phyloP scores from a whole-genome alignment of 495 filamentous ascomycete species.

The Penicillium riverlandense region DNA sequence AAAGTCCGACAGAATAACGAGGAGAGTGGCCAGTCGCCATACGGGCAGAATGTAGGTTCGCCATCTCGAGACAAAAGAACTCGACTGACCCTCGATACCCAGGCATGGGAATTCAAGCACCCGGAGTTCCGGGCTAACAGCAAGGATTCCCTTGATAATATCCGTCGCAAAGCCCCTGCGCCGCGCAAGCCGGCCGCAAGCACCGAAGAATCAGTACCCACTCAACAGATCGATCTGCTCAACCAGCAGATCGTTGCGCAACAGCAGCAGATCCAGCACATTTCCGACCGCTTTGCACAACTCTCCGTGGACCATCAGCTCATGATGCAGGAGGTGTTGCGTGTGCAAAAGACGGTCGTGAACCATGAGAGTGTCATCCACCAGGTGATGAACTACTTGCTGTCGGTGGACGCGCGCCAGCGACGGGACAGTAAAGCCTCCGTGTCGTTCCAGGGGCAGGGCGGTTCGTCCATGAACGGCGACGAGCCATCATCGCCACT shows the following conservation, averaged over 20 bases:
- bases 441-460: conserved; percentile 38
- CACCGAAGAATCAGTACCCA: conserved; percentile 67
- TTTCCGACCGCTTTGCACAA: conserved; percentile 80
- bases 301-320: conserved; percentile 78
- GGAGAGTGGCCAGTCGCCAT: conserved; percentile 83
- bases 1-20: conserved; percentile 97
- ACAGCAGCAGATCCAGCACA: conserved; percentile 79
- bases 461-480: conserved; percentile 39
- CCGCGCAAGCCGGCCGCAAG: conserved; percentile 65
- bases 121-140: conserved; percentile 94
- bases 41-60: conserved; percentile 74
- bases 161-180: conserved; percentile 89
- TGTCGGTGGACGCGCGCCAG: conserved; percentile 58
- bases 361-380: conserved; percentile 74
- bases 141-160: conserved; percentile 95
- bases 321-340: conserved; percentile 79
- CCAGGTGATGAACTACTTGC: conserved; percentile 64
- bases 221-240: conserved; percentile 84
- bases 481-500: conserved; percentile 76
- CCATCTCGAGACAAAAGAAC: background rate
- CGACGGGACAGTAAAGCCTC: conserved; percentile 51
- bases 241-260: conserved; percentile 85
- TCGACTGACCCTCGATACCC: background rate
- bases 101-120: conserved; percentile 98
- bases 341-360: conserved; percentile 82